Base-by-base conservation (phyloP, 176 grass and related monocot species). In the Luzula sylvatica region DNA sequence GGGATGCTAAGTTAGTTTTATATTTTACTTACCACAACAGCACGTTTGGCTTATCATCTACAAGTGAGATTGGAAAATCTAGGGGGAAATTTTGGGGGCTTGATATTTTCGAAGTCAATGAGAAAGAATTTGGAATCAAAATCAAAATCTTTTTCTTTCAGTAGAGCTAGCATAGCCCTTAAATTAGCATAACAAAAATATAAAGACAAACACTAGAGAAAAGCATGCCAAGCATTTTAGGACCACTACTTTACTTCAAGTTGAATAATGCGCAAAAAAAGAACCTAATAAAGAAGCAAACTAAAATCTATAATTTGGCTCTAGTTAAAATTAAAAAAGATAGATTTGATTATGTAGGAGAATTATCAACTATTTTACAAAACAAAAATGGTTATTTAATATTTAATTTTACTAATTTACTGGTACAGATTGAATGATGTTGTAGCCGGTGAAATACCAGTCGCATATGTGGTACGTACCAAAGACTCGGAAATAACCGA, bases 381-480 rank as follows among this genome's bases (percentile, higher is more conserved):
- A 25, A 55, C 21, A 53, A 4, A 41, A 53, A 24, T 23, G 14
- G n/a, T 7, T 17, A 56, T 24, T 50, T 64, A 50, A 29, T 24
- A 46, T 64, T 18, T n/a, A 64, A 47, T 32, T 50, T 30, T 49
- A 13, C 46, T 49, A 29, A 15, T 47, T 35, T 7, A 64, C 47
- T 64, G 26, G 30, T 26, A 11, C 83, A 95, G 89, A 8, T 68
- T 85, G 42, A 88, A 84, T 23, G 89, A 95, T 70, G 89, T 88
- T 44, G 23, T 81, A 3, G 70, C 73, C 7, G 83, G 89, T 13
- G 89, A 95, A 67, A 58, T 95, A 48, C 89, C 89, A 0, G 67
- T 95, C 5, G 89, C 89, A 9, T 95, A 88, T 57, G 53, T 95
- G 20, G 81, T 82, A 44, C 57, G 60, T 38, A 61, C 68, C 3